Conservation (phyloP, 2,329 filamentous ascomycete genomes). For the Botryosphaeria dothidea region DNA sequence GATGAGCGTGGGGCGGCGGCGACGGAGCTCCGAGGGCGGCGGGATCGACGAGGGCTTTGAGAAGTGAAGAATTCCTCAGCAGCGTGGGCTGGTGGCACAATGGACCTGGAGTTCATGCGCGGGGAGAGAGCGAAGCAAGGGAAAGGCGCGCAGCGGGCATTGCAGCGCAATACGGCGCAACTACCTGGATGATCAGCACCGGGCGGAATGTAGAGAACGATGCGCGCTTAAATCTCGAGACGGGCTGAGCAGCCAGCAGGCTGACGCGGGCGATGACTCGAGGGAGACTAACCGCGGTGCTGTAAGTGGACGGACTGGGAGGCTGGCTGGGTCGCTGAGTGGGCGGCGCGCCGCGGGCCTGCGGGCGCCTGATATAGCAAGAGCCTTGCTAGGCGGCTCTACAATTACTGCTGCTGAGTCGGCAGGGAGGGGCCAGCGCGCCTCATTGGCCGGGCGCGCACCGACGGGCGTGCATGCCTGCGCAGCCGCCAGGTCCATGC, state of each 20-base stretch:
- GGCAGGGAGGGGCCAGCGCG: not conserved
- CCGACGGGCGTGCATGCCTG: not conserved
- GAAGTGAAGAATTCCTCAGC: not conserved
- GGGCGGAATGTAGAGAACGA: not conserved
- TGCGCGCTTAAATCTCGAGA: not conserved
- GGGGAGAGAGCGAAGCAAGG: constrained; percentile 3
- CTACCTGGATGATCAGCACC: not conserved
- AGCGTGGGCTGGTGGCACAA: not conserved
- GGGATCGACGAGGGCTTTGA: not conserved
- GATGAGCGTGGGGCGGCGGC: not conserved
- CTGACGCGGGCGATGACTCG: not conserved
- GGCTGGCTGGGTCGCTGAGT: not conserved
- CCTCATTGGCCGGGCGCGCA: not conserved
- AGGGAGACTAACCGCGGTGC: not conserved
- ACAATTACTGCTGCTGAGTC: not conserved
- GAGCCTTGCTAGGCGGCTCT: not conserved
- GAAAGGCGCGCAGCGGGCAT: not conserved
- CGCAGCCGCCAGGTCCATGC: too few species aligned
- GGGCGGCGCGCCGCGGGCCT: not conserved
- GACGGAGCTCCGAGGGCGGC: not conserved
- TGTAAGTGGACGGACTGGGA: not conserved
- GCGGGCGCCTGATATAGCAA: not conserved
- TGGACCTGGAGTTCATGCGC: not conserved
- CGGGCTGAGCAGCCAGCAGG: not conserved
- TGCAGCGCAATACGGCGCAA: not conserved